These are phyloP conservation scores for Monosporozyma unispora DNA, from an alignment of 805 yeast species.

Conservation along the genomic window DNA sequence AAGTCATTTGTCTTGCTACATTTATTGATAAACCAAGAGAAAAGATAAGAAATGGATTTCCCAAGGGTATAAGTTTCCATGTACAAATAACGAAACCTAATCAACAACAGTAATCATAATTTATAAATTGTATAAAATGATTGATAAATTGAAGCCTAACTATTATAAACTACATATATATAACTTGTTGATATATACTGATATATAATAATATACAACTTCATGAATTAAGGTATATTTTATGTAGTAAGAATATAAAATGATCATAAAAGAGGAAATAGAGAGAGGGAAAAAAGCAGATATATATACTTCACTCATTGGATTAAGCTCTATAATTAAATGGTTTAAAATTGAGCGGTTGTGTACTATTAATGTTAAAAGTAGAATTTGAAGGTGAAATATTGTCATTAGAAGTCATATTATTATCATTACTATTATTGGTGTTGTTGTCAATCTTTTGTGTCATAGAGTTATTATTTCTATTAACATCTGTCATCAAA, in stretches of 20 bases:
- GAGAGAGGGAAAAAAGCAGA: no score
- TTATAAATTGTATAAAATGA: no score
- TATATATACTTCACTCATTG: no score
- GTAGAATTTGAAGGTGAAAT: neutral
- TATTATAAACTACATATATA: neutral
- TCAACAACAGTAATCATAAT: neutral
- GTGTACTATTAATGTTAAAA: neutral
- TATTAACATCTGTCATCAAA: neutral
- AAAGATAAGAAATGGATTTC: conserved; percentile 10
- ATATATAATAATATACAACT: neutral
- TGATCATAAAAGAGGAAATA: neutral
- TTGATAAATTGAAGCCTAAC: neutral
- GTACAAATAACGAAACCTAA: conserved; percentile 17
- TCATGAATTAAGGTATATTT: neutral
- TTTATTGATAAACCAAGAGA: conserved; percentile 22
- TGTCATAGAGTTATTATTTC: neutral
- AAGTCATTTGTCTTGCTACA: conserved; percentile 22
- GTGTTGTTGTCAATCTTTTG: neutral
- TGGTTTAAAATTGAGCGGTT: neutral
- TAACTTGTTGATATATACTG: no score
- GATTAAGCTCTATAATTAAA: neutral
- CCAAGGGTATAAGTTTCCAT: conserved; percentile 28
- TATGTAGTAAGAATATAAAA: neutral
- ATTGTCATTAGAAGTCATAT: neutral
- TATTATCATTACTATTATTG: neutral